A percentile compares a stretch with the other conserved stretches of the same genome.
Evolutionary conservation across 2,329 filamentous ascomycete species (phyloP).

Genomic region (Fusarium lyarnte): DNA sequence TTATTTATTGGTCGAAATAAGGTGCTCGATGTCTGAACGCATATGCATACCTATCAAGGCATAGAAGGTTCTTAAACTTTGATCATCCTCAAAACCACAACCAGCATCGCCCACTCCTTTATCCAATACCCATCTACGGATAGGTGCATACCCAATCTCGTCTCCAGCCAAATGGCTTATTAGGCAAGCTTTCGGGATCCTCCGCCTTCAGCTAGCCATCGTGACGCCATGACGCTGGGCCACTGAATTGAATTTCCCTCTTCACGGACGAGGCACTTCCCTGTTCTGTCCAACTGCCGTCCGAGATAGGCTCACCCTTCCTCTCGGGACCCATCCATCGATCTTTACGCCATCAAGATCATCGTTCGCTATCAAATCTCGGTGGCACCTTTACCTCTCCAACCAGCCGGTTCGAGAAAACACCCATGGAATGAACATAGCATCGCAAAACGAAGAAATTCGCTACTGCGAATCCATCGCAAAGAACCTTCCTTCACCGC

Average conservation of each 20-base stretch:
- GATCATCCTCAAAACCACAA: background rate
- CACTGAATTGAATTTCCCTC: conserved; percentile 10
- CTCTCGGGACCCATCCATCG: background rate
- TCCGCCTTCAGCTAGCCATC: conserved; percentile 15
- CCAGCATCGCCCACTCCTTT: background rate
- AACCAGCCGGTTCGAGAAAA: conserved; percentile 21
- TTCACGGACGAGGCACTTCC: conserved; percentile 18
- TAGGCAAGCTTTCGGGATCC: conserved; percentile 18
- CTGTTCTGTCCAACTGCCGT: conserved; percentile 24
- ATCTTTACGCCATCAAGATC: background rate
- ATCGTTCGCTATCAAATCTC: background rate
- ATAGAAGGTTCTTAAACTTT: background rate
- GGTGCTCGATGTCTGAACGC: background rate
- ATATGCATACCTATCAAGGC: background rate
- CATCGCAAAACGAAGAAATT: background rate
- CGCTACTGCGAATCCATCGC: background rate
- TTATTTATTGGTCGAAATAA: background rate
- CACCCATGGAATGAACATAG: conserved; percentile 6
- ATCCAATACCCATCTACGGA: background rate
- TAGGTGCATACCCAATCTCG: background rate
- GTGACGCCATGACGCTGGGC: background rate
- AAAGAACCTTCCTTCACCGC: background rate
- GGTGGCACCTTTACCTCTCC: conserved; percentile 3
- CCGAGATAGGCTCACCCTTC: background rate
- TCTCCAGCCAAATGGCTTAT: conserved; percentile 1